A percentile compares a stretch with the other conserved stretches of the same genome.
Evolutionary conservation across 805 yeast genomes (phyloP).

Genomic region (Zygotorulaspora sp.): DNA sequence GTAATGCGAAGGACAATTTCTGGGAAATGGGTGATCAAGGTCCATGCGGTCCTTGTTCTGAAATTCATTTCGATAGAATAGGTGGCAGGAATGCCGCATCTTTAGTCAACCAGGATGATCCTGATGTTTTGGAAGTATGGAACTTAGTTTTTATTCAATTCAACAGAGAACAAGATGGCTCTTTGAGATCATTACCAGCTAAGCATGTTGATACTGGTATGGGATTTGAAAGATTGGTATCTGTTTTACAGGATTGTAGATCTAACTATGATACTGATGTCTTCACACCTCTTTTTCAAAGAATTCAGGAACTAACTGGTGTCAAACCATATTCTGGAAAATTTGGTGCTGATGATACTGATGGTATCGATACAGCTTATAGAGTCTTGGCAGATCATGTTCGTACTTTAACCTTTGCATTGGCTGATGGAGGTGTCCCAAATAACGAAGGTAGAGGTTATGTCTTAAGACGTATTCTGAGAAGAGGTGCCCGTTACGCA

Average conservation of each 20-base stretch:
- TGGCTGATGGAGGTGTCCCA: slow-evolving; percentile 99
- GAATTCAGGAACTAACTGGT: slow-evolving; percentile 89
- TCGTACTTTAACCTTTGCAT: slow-evolving; percentile 91
- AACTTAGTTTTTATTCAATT: slow-evolving; percentile 94
- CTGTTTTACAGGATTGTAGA: slow-evolving; percentile 81
- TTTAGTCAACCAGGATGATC: slow-evolving; percentile 94
- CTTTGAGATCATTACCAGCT: slow-evolving; percentile 80
- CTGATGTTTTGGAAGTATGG: slow-evolving; percentile 97
- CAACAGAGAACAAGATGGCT: slow-evolving; percentile 86
- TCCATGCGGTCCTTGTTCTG: slow-evolving; percentile 99
- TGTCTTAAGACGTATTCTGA: slow-evolving; percentile 90
- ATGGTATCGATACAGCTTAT: slow-evolving; percentile 96
- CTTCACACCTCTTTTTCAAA: slow-evolving; percentile 79
- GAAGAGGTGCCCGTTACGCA: slow-evolving; percentile 97
- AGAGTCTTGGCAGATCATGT: slow-evolving; percentile 98
- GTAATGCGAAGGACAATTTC: slow-evolving; percentile 85
- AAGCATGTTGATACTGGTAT: slow-evolving; percentile 97
- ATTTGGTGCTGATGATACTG: slow-evolving; percentile 87
- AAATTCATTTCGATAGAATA: slow-evolving; percentile 94
- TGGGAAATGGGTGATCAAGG: slow-evolving; percentile 99
- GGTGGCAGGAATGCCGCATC: slow-evolving; percentile 95
- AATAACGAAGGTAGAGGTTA: slow-evolving; percentile 99
- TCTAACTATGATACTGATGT: slow-evolving; percentile 98
- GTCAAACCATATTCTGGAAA: slow-evolving; percentile 88
- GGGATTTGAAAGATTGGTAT: slow-evolving; percentile 97